Conservation (phyloP, 179 eudicot species). For the Beta corolliflora region DNA sequence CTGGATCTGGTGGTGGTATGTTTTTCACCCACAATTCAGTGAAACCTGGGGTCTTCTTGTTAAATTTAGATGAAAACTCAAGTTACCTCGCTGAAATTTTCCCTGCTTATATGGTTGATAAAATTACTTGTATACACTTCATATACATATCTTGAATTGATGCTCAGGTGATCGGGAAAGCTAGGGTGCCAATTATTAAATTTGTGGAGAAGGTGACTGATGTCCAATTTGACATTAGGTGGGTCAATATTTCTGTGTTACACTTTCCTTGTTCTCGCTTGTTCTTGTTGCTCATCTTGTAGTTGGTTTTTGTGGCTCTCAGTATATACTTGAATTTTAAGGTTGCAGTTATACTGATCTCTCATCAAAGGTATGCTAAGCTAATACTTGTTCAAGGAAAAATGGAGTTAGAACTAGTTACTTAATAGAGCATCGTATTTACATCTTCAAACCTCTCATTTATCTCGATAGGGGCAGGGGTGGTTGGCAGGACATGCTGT, state of each 20-base stretch:
- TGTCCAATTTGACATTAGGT: conserved; percentile 86
- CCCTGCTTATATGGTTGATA: neutral
- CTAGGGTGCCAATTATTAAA: conserved; percentile 91
- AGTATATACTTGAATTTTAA: neutral
- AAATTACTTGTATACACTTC: neutral
- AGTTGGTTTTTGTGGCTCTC: neutral
- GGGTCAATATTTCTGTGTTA: conserved; percentile 19
- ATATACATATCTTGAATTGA: conserved; percentile 5
- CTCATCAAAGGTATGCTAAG: neutral
- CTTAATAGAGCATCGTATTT: neutral
- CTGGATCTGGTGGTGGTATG: too few relatives aligned
- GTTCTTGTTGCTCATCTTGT: neutral
- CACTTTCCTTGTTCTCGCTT: neutral
- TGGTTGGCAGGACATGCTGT: neutral
- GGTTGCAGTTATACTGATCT: neutral
- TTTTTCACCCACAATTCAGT: neutral
- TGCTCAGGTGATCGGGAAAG: conserved; percentile 85
- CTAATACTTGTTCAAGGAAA: neutral
- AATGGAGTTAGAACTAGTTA: neutral
- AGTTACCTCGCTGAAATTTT: neutral
- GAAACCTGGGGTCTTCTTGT: neutral
- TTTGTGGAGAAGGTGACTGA: conserved; percentile 94
- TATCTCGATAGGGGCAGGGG: too few relatives aligned
- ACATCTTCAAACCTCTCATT: too few relatives aligned
- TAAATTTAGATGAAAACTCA: neutral